phyloP scores from a whole-genome alignment of 2,329 filamentous ascomycete genomes.

The Penicillium crustosum region DNA sequence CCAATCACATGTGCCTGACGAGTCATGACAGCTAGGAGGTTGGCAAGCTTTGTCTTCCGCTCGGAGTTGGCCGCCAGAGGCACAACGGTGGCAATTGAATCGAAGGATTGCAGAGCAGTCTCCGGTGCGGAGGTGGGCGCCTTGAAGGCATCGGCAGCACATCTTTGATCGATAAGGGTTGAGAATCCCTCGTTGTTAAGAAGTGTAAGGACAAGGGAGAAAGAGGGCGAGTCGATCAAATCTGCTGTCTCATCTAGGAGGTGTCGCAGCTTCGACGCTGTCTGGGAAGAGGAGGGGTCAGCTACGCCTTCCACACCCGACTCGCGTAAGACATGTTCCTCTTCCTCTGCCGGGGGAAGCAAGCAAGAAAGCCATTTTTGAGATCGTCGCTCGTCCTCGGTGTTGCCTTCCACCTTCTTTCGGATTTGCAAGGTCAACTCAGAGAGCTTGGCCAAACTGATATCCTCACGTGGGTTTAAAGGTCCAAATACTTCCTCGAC shows the following conservation, averaged over 20 bases:
- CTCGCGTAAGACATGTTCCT: slow-evolving; percentile 79
- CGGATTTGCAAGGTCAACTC: slow-evolving; percentile 80
- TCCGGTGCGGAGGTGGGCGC: slow-evolving; percentile 37
- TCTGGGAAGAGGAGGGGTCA: slow-evolving; percentile 39
- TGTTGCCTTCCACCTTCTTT: slow-evolving; percentile 76
- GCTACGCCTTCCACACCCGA: slow-evolving; percentile 66
- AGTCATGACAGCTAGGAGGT: slow-evolving; percentile 83
- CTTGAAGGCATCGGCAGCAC: slow-evolving; percentile 77
- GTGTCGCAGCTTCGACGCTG: slow-evolving; percentile 63
- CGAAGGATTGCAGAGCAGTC: slow-evolving; percentile 46
- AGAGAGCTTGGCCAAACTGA: slow-evolving; percentile 76
- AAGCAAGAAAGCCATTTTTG: slow-evolving; percentile 80
- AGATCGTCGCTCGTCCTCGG: slow-evolving; percentile 60
- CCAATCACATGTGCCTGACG: slow-evolving; percentile 89
- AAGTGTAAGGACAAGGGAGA: slow-evolving; percentile 79
- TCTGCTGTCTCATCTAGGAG: slow-evolving; percentile 95
- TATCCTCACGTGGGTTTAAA: slow-evolving; percentile 82
- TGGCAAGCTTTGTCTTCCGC: slow-evolving; percentile 73
- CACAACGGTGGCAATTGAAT: slow-evolving; percentile 45
- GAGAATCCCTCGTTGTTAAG: slow-evolving; percentile 87
- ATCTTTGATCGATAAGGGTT: slow-evolving; percentile 76
- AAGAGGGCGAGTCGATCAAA: slow-evolving; percentile 88
- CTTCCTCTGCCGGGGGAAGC: slow-evolving; percentile 74
- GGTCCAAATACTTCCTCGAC: slow-evolving; percentile 88
- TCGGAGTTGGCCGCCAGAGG: slow-evolving; percentile 35